Conservation (phyloP, 1,284 basidiomycete genomes). For the Naganishia albida region DNA sequence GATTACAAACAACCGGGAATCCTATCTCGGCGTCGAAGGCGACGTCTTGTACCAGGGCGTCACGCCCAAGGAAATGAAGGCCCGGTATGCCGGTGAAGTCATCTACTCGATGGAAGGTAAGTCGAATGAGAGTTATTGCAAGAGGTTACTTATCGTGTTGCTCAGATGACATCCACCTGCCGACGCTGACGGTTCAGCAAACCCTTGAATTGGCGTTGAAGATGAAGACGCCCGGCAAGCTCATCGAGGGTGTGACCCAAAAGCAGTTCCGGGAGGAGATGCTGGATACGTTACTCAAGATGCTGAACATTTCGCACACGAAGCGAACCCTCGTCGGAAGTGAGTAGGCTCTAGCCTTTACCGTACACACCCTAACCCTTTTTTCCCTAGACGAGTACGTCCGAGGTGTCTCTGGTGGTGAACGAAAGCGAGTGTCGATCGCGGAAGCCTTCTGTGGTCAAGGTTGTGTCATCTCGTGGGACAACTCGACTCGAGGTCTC, state of each 20-base stretch:
- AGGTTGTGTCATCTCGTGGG: constrained; percentile 56
- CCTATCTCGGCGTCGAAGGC: constrained; percentile 57
- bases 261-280: constrained; percentile 59
- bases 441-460: constrained; percentile 60
- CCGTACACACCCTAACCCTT: background rate
- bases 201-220: constrained; percentile 60
- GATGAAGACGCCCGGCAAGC: constrained; percentile 59
- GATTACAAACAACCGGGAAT: constrained; percentile 60
- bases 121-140: constrained; percentile 35
- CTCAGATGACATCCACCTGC: constrained; percentile 66
- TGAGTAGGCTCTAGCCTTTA: constrained; percentile 9
- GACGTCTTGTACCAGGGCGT: constrained; percentile 63
- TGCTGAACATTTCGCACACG: constrained; percentile 65
- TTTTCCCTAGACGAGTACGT: constrained; percentile 55
- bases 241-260: constrained; percentile 57
- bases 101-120: constrained; percentile 67
- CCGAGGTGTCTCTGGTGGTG: constrained; percentile 64
- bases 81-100: constrained; percentile 70
- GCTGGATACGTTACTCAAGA: constrained; percentile 59
- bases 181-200: constrained; percentile 63
- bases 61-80: constrained; percentile 57
- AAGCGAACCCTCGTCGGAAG: constrained; percentile 60
- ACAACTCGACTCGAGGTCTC: constrained; percentile 62
- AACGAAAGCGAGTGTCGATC: constrained; percentile 64
- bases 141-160: background rate